Conservation (phyloP, 805 yeast species). For the Ogataea paraovalis region DNA sequence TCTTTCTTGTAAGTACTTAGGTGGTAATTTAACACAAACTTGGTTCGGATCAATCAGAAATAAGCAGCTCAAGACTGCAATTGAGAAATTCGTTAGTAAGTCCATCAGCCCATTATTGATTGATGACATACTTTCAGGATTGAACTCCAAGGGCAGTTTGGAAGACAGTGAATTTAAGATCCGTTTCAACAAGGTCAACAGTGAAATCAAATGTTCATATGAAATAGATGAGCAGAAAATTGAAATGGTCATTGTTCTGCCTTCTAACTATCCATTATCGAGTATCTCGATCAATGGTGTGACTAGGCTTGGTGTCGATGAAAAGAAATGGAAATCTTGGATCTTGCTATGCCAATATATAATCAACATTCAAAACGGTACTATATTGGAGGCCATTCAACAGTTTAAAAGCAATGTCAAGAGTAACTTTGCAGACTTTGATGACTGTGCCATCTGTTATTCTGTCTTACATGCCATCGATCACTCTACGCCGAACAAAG, state of each 20-base stretch:
- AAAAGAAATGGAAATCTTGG: slow-evolving; percentile 94
- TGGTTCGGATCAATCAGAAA: slow-evolving; percentile 76
- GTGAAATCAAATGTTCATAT: slow-evolving; percentile 70
- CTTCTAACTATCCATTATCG: slow-evolving; percentile 72
- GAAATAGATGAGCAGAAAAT: slow-evolving; percentile 82
- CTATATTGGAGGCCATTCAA: slow-evolving; percentile 63
- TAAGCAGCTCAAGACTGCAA: slow-evolving; percentile 52
- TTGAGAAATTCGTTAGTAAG: slow-evolving; percentile 60
- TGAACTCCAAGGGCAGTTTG: slow-evolving; percentile 26
- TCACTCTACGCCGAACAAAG: slow-evolving; percentile 83
- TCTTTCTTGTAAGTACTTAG: slow-evolving; percentile 45
- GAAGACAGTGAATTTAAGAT: slow-evolving; percentile 49
- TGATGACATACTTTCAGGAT: slow-evolving; percentile 43
- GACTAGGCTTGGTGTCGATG: slow-evolving; percentile 81
- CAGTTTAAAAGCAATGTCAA: slow-evolving; percentile 70
- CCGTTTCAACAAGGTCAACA: slow-evolving; percentile 54
- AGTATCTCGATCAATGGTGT: slow-evolving; percentile 75
- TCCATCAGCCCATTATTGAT: slow-evolving; percentile 65
- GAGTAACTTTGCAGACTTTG: slow-evolving; percentile 87
- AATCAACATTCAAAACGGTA: slow-evolving; percentile 69
- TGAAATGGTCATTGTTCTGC: slow-evolving; percentile 74
- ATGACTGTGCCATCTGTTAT: slow-evolving; percentile 96
- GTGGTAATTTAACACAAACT: slow-evolving; percentile 55
- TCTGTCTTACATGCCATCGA: slow-evolving; percentile 83
- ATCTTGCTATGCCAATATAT: slow-evolving; percentile 83